Percentiles rank a stretch among this genome's conserved stretches.
These are phyloP conservation scores for Pelargonium citronellum DNA, from an alignment of 441 rosid genomes.

Conservation along the genomic window DNA sequence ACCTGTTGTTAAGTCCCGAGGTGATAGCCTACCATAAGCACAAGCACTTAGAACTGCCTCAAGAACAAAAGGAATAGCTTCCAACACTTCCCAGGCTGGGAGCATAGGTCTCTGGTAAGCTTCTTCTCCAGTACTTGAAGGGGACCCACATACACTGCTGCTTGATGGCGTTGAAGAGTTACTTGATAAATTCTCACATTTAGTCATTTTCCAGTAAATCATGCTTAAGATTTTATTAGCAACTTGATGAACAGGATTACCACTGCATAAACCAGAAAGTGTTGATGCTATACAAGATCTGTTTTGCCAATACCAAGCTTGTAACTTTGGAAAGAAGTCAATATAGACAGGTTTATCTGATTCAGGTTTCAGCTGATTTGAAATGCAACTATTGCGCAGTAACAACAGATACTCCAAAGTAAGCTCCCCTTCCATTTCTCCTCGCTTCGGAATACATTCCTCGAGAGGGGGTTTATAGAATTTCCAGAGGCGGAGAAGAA, in stretches of 20 bases:
- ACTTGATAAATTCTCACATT: conserved; percentile 28
- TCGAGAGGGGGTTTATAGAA: conserved; percentile 55
- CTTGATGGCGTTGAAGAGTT: conserved; percentile 38
- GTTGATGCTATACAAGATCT: conserved; percentile 51
- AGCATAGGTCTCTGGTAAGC: conserved; percentile 43
- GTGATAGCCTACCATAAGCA: conserved; percentile 59
- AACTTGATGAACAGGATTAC: conserved; percentile 55
- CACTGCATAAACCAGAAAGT: conserved; percentile 37
- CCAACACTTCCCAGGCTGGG: conserved; percentile 70
- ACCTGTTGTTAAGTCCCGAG: conserved; percentile 67
- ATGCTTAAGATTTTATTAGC: conserved; percentile 48
- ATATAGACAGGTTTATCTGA: conserved; percentile 39
- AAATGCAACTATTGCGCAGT: conserved; percentile 37
- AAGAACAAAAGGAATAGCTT: conserved; percentile 59
- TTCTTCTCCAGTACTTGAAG: conserved; percentile 38
- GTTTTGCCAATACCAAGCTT: conserved; percentile 63
- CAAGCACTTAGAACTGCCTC: conserved; percentile 67
- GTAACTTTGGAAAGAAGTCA: conserved; percentile 49
- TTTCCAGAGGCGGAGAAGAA: conserved; percentile 74
- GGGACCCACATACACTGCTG: conserved; percentile 35
- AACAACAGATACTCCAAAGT: conserved; percentile 52
- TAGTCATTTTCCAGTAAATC: conserved; percentile 52
- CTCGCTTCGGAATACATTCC: conserved; percentile 32
- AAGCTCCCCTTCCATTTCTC: conserved; percentile 41
- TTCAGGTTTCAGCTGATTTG: conserved; percentile 21